Percentiles rank a stretch among this genome's conserved stretches.
These are phyloP conservation scores for Penicillium macrosclerotiorum DNA, from an alignment of 495 filamentous ascomycete genomes.

Conservation along the genomic window DNA sequence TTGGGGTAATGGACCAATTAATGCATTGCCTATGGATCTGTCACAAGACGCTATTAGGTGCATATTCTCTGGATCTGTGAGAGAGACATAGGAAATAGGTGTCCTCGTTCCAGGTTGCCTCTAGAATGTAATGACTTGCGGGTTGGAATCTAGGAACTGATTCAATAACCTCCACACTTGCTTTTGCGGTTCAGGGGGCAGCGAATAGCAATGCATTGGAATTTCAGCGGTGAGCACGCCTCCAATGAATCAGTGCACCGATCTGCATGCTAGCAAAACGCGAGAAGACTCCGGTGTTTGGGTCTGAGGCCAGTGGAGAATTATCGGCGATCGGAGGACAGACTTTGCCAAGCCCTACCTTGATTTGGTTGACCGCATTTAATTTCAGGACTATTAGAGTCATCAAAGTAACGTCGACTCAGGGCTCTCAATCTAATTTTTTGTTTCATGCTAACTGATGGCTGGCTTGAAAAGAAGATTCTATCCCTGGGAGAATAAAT, in stretches of 20 bases:
- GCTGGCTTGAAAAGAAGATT: too few species aligned
- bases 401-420: too few species aligned
- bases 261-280: neutral
- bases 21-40: constrained; percentile 1
- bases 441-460: too few species aligned
- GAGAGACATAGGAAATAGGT: too few species aligned
- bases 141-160: too few species aligned
- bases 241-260: neutral
- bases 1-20: neutral
- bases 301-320: constrained; percentile 3
- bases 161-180: neutral
- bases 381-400: too few species aligned
- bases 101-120: too few species aligned
- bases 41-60: neutral
- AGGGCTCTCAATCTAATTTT: too few species aligned
- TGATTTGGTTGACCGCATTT: too few species aligned
- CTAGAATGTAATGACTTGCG: too few species aligned
- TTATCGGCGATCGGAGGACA: constrained; percentile 6
- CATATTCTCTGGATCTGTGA: too few species aligned
- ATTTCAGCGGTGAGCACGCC: constrained; percentile 7
- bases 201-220: constrained; percentile 8
- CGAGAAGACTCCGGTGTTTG: constrained; percentile 1
- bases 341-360: neutral
- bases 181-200: constrained; percentile 1
- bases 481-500: constrained; percentile 1